Evolutionary conservation across 2,329 filamentous ascomycete species (phyloP), one percentile per base, ranked within the genome.

Genomic region (Fusarium napiforme): DNA sequence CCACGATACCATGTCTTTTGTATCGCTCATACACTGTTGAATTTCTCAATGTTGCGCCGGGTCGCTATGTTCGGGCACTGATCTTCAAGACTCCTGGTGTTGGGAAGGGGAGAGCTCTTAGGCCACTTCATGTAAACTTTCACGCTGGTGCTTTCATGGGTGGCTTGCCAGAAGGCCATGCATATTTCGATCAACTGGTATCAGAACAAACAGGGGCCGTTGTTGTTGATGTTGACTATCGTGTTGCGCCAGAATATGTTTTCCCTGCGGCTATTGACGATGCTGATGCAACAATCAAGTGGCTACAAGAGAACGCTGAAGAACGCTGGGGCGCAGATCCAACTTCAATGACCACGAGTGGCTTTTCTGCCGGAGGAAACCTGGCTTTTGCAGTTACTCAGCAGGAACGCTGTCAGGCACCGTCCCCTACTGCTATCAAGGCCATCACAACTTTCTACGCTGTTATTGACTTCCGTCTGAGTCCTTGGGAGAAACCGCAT

Each of bases 211-310:
- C 84, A 0, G 85, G 83, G 2, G 84, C 84, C 5, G 81, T 87
- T 1, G 84, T 85, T 21, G 79, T 88, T 12, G 85, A 85, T 64
- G 82, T 88, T 9, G 85, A 87, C 23, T 88, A 89, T 71, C 81
- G 87, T 3, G 82, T 87, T 37, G 87, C 86, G 12, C 87, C 87
- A 0, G 86, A 87, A 64, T 79, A 87, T 70, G 79, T 80, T 30
- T 89, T 88, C 64, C 87, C 87, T 0, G 79, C 78, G 3, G 83
- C 83, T 7, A 78, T 88, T 4, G 79, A 87, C 60, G 87, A 89
- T 72, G 80, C 84, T 5, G 83, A 86, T 59, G 84, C 84, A 45
- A 79, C 83, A 1, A 75, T 87, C 18, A 72, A 75, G 47, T 87
- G 80, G 75, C 73, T 87, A 4, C 69, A 81, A 7, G 71, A 79